A percentile compares a stretch with the other conserved stretches of the same genome.
Evolutionary conservation across 177 flowering plant species (phyloP).

Genomic region (Vitis hybrid): DNA sequence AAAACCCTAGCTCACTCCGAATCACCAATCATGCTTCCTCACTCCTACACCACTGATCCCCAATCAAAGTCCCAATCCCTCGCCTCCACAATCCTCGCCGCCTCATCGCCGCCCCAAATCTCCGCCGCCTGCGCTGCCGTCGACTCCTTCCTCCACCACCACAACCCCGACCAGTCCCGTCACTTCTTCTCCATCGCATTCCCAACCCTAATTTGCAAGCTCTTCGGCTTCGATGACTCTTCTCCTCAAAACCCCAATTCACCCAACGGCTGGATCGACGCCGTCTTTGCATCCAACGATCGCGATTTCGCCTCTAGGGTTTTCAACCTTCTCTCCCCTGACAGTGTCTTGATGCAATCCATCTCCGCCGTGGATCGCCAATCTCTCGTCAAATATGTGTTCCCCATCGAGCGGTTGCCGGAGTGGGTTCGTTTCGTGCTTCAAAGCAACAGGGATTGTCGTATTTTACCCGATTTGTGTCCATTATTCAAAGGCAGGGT

Average conservation of each 20-base stretch:
- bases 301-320: conserved; percentile 40
- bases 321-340: conserved; percentile 60
- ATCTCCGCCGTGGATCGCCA: conserved; percentile 64
- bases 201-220: conserved; percentile 69
- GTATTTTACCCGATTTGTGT: conserved; percentile 51
- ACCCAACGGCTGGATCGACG: conserved; percentile 64
- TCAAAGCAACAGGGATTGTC: conserved; percentile 37
- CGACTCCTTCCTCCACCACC: conserved; percentile 55
- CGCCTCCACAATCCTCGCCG: conserved; percentile 44
- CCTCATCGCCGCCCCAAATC: conserved; percentile 57
- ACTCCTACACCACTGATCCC: conserved; percentile 67
- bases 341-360: conserved; percentile 49
- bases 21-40: conserved; percentile 39
- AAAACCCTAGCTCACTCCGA: conserved; percentile 15
- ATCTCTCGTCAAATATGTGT: conserved; percentile 66
- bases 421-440: conserved; percentile 70
- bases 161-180: conserved; percentile 65
- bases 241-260: conserved; percentile 13
- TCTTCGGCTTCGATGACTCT: conserved; percentile 66
- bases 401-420: conserved; percentile 79
- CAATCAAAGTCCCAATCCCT: conserved; percentile 64
- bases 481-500: conserved; percentile 58
- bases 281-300: conserved; percentile 33
- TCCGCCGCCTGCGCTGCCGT: conserved; percentile 54
- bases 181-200: conserved; percentile 81